Evolutionary conservation across 257 asterid species (phyloP).

Genomic region (Capsicum pubescens): DNA sequence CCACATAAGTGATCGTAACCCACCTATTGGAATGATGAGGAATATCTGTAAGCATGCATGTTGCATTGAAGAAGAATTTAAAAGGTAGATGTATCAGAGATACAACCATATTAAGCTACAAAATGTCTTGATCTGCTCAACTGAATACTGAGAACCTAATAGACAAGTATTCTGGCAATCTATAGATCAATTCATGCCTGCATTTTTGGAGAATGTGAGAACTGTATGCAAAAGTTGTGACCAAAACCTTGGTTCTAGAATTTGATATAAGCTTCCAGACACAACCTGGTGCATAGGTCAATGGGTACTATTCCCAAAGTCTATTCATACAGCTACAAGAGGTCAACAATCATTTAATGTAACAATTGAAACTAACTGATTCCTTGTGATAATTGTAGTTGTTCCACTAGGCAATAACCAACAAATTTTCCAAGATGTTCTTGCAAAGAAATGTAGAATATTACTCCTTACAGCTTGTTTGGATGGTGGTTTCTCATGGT

Average conservation of each 20-base stretch:
- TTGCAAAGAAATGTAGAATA: constrained; percentile 27
- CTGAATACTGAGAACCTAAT: too few relatives aligned
- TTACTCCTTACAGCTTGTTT: too few relatives aligned
- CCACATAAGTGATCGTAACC: constrained; percentile 65
- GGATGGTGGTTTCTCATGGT: too few relatives aligned
- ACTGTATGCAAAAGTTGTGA: neutral
- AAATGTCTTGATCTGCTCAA: neutral
- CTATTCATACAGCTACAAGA: neutral
- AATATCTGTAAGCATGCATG: neutral
- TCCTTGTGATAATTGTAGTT: neutral
- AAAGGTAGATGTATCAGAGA: neutral
- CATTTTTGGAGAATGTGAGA: neutral
- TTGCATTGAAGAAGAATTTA: constrained; percentile 9
- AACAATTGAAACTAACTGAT: neutral
- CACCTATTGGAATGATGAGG: constrained; percentile 55
- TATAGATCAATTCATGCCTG: neutral
- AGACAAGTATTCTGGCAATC: neutral
- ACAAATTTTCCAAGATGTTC: constrained; percentile 7
- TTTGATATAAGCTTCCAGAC: neutral
- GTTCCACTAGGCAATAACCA: neutral
- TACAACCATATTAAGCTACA: neutral
- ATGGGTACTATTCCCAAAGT: neutral
- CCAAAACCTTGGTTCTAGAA: neutral
- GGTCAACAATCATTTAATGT: neutral
- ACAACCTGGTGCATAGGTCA: neutral